Evolutionary conservation across 768 basidiomycete genomes (phyloP).

Genomic region (Strobilomyces echinocephalus): DNA sequence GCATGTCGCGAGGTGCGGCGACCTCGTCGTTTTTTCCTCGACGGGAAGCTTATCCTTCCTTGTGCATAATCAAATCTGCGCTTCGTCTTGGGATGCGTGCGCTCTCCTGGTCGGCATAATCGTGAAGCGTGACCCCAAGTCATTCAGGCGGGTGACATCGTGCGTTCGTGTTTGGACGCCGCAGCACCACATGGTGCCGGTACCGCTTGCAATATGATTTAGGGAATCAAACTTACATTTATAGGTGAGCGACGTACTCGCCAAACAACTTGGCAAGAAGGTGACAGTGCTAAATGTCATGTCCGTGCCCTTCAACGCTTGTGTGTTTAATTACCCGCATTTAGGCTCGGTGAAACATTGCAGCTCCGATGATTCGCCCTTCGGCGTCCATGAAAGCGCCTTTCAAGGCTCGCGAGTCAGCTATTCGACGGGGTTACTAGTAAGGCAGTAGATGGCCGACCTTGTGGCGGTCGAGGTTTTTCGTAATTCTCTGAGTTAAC

Average conservation of each 20-base stretch:
- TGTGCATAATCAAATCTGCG: not conserved
- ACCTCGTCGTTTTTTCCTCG: slow-evolving; percentile 3
- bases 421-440: not conserved
- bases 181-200: slow-evolving; percentile 14
- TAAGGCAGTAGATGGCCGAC: not conserved
- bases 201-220: slow-evolving; percentile 17
- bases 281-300: slow-evolving; percentile 20
- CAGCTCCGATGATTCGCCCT: slow-evolving; percentile 13
- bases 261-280: not conserved
- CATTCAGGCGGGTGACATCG: slow-evolving; percentile 1
- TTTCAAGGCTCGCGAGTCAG: not conserved
- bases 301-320: slow-evolving; percentile 18
- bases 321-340: slow-evolving; percentile 1
- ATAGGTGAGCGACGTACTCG: slow-evolving; percentile 12
- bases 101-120: not conserved
- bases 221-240: slow-evolving; percentile 16
- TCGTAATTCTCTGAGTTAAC: not conserved
- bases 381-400: too few relatives aligned
- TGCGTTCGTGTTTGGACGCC: slow-evolving; percentile 3
- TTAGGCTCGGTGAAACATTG: slow-evolving; percentile 2
- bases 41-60: not conserved
- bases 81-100: not conserved
- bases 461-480: not conserved
- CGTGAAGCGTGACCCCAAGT: slow-evolving; percentile 3
- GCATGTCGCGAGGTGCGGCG: slow-evolving; percentile 16